Evolutionary conservation across 768 basidiomycete species (phyloP).

Genomic region (Pleurotus pulmonarius): DNA sequence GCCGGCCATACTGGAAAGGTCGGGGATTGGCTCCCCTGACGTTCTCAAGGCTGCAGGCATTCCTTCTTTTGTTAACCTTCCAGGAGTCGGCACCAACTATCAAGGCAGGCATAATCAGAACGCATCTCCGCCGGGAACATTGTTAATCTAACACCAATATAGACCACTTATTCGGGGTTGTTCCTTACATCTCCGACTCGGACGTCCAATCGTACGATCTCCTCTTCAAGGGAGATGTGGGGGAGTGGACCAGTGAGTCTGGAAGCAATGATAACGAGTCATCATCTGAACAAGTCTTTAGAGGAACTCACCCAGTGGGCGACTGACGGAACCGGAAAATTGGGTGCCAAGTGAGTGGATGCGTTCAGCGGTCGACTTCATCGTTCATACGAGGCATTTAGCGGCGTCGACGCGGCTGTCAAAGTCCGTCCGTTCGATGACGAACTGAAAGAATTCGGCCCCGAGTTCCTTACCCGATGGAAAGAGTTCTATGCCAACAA

Average conservation of each 20-base stretch:
- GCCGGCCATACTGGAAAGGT: neutral
- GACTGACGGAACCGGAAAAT: conserved; percentile 26
- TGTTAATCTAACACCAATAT: neutral
- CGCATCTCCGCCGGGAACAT: no score
- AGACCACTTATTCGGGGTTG: neutral
- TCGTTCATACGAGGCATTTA: conserved; percentile 7
- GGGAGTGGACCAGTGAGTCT: neutral
- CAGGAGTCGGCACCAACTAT: conserved; percentile 5
- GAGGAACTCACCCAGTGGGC: conserved; percentile 20
- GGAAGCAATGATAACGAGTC: neutral
- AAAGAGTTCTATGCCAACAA: conserved; percentile 24
- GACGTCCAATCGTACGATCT: neutral
- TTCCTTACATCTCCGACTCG: neutral
- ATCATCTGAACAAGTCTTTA: neutral
- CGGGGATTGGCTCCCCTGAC: neutral
- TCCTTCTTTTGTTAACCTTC: neutral
- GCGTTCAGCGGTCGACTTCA: neutral
- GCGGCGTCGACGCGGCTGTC: conserved; percentile 33
- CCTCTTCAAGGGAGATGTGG: neutral
- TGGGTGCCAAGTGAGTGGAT: conserved; percentile 29
- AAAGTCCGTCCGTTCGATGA: conserved; percentile 34
- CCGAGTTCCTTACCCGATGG: conserved; percentile 32
- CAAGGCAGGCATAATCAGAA: neutral
- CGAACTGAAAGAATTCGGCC: conserved; percentile 32
- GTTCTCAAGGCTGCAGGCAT: neutral